phyloP scores from a whole-genome alignment of 169 alveolate species.

The Theileria annulata region DNA sequence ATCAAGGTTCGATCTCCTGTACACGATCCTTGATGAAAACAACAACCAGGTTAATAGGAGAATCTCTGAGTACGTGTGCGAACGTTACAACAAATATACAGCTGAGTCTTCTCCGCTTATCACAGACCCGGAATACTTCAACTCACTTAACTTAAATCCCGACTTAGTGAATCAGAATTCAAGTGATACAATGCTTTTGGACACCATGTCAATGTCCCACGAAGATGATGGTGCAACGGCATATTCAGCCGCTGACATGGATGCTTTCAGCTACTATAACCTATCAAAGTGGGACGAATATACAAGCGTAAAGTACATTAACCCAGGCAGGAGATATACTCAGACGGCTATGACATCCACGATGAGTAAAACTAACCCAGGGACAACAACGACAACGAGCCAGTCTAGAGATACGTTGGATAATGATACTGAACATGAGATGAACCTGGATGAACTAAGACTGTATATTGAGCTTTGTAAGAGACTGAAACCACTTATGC shows the following conservation, averaged over 20 bases:
- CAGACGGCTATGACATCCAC: neutral
- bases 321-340: constrained; percentile 3
- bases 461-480: constrained; percentile 89
- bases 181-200: constrained; percentile 5
- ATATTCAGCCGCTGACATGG: neutral
- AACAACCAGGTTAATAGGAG: constrained; percentile 75
- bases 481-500: constrained; percentile 89
- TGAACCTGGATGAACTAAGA: constrained; percentile 85
- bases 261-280: constrained; percentile 3
- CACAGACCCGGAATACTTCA: neutral
- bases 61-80: constrained; percentile 52
- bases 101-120: constrained; percentile 3
- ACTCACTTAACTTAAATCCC: neutral
- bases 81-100: constrained; percentile 17
- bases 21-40: constrained; percentile 91
- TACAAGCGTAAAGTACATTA: constrained; percentile 10
- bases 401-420: constrained; percentile 51
- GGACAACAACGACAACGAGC: neutral
- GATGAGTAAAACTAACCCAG: constrained; percentile 27
- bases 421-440: constrained; percentile 34
- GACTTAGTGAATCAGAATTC: neutral
- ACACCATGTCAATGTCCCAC: constrained; percentile 55
- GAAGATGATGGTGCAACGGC: constrained; percentile 4
- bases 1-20: constrained; percentile 94
- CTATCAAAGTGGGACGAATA: constrained; percentile 18